Percentiles rank a stretch among this genome's conserved stretches.
Conservation (phyloP, 495 filamentous ascomycete species). For the Chaetomium tenue region DNA sequence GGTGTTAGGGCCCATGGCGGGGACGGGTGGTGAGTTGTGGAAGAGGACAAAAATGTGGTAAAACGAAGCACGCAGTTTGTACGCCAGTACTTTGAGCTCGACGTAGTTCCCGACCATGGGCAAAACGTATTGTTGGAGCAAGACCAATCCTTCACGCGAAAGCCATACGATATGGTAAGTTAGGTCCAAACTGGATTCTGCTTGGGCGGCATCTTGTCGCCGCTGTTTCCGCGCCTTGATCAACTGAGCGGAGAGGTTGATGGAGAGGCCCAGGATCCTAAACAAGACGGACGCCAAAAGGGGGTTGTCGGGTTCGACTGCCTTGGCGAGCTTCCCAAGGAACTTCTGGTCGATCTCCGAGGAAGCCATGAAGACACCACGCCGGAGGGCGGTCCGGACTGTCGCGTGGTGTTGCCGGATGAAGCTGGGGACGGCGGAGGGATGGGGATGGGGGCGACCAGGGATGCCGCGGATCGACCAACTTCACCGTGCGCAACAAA, state of each 20-base stretch:
- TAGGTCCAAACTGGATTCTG: conserved; percentile 76
- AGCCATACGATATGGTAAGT: conserved; percentile 97
- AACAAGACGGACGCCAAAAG: conserved; percentile 78
- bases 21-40: conserved; percentile 66
- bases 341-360: conserved; percentile 97
- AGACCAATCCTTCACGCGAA: conserved; percentile 81
- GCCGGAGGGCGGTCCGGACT: not conserved
- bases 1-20: conserved; percentile 37
- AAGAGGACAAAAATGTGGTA: conserved; percentile 97
- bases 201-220: conserved; percentile 72
- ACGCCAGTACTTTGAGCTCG: conserved; percentile 81
- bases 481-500: conserved; percentile 3
- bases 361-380: conserved; percentile 68
- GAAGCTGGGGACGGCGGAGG: not conserved
- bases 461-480: not conserved
- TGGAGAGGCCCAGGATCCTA: conserved; percentile 85
- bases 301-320: conserved; percentile 67
- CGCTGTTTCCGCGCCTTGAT: conserved; percentile 78
- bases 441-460: not conserved
- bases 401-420: not conserved
- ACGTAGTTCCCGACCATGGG: conserved; percentile 68
- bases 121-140: conserved; percentile 82
- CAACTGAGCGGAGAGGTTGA: conserved; percentile 82
- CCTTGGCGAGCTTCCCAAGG: conserved; percentile 78
- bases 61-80: conserved; percentile 89